Conservation (phyloP, 305 asterid species). For the Fraxinus xanthoxyloides region DNA sequence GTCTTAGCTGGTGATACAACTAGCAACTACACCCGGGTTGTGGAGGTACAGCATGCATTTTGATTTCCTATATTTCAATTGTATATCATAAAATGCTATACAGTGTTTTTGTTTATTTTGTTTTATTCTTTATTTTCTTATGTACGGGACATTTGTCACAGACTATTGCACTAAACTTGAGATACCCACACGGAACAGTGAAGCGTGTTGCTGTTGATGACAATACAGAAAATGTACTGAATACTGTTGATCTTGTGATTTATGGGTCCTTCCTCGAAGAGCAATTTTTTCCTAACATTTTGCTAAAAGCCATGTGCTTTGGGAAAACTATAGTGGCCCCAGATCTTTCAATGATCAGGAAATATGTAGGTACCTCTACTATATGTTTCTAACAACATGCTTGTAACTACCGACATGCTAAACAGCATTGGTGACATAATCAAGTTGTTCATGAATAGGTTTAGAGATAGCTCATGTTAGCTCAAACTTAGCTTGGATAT, state of each 20-base stretch:
- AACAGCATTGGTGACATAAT: background rate
- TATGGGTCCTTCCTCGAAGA: conserved; percentile 88
- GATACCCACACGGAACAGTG: conserved; percentile 71
- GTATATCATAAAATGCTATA: background rate
- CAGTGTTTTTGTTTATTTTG: background rate
- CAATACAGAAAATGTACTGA: conserved; percentile 42
- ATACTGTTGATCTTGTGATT: conserved; percentile 67
- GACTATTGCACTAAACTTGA: conserved; percentile 66
- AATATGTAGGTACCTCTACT: conserved; percentile 62
- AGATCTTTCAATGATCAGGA: conserved; percentile 57
- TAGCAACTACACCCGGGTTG: conserved; percentile 61
- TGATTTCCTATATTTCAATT: background rate
- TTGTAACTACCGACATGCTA: background rate
- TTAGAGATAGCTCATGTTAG: background rate
- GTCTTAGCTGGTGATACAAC: conserved; percentile 56
- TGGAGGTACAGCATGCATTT: conserved; percentile 59
- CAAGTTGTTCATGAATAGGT: background rate
- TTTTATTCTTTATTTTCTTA: conserved; percentile 17
- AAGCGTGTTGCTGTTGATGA: conserved; percentile 50
- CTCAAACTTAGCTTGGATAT: background rate
- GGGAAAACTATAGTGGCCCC: conserved; percentile 88
- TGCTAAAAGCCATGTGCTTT: conserved; percentile 84
- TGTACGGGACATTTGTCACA: conserved; percentile 31
- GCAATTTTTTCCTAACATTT: conserved; percentile 65
- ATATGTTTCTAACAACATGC: conserved; percentile 7